Conservation (phyloP, 2,329 filamentous ascomycete genomes). For the Hypoxylon sp. region DNA sequence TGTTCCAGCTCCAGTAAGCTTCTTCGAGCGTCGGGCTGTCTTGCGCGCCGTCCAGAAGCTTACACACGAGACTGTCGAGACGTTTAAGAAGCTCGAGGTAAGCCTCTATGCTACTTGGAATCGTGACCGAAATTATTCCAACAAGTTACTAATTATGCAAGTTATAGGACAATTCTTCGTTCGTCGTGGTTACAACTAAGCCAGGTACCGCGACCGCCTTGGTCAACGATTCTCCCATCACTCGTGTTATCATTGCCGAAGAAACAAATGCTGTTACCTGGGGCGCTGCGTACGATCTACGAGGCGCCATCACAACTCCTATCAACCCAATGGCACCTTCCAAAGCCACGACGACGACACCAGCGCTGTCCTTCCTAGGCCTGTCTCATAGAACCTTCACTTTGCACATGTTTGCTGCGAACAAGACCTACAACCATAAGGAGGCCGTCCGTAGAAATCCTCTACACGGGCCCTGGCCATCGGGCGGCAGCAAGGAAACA, state of each 20-base stretch:
- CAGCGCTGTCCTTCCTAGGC: slow-evolving; percentile 35
- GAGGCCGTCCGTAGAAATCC: slow-evolving; percentile 39
- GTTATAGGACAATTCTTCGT: slow-evolving; percentile 58
- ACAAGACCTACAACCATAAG: slow-evolving; percentile 40
- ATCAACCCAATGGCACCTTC: slow-evolving; percentile 35
- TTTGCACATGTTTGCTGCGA: slow-evolving; percentile 44
- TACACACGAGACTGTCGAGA: slow-evolving; percentile 52
- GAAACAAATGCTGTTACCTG: slow-evolving; percentile 33
- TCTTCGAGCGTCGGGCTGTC: slow-evolving; percentile 64
- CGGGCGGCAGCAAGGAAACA: slow-evolving; percentile 35
- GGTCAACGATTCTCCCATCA: slow-evolving; percentile 57
- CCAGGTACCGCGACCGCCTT: slow-evolving; percentile 51
- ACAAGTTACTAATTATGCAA: no score
- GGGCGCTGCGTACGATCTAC: slow-evolving; percentile 36
- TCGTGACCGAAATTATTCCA: no score
- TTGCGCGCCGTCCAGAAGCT: slow-evolving; percentile 57
- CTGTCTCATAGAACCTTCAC: slow-evolving; percentile 42
- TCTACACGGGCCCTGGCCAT: slow-evolving; percentile 45
- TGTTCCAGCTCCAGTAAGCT: slow-evolving; percentile 58
- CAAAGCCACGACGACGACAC: slow-evolving; percentile 23
- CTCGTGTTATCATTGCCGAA: slow-evolving; percentile 52
- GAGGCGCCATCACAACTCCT: slow-evolving; percentile 41
- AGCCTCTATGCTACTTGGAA: no score
- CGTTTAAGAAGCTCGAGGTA: slow-evolving; percentile 60
- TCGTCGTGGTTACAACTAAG: slow-evolving; percentile 58